Conservation (phyloP, 2,329 filamentous ascomycete genomes). For the Colletotrichum sp. region DNA sequence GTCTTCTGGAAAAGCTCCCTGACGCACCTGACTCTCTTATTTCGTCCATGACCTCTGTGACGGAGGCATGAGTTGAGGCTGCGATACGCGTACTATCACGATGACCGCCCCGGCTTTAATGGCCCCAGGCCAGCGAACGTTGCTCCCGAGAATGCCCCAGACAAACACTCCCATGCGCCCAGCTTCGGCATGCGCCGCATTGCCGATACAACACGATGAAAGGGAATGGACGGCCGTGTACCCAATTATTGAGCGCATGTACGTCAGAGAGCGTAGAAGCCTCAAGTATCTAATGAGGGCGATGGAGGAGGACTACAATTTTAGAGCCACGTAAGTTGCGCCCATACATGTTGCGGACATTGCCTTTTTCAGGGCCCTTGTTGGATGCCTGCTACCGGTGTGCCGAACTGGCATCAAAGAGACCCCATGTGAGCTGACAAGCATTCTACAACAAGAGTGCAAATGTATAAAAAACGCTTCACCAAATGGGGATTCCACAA, state of each 20-base stretch:
- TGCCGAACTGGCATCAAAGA: neutral
- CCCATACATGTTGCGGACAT: neutral
- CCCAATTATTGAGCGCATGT: constrained; percentile 25
- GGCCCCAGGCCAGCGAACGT: neutral
- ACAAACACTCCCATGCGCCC: neutral
- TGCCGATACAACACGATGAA: constrained; percentile 15
- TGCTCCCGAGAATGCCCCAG: neutral
- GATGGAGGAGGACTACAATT: constrained; percentile 24
- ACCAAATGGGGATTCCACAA: constrained; percentile 27
- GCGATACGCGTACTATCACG: neutral
- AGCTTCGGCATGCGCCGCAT: neutral
- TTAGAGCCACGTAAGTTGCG: constrained; percentile 25
- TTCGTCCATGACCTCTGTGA: neutral
- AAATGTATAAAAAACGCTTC: constrained; percentile 31
- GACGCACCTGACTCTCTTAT: neutral
- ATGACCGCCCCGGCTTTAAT: neutral
- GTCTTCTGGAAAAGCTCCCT: neutral
- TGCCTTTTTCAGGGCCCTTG: neutral
- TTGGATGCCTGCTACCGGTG: neutral
- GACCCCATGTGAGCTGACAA: neutral
- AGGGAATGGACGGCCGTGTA: constrained; percentile 25
- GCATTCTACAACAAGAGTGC: constrained; percentile 1
- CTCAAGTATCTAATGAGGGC: constrained; percentile 24
- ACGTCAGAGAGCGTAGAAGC: constrained; percentile 25
- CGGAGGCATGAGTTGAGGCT: neutral